These are phyloP conservation scores for Tetraselmis striata DNA, from an alignment of 139 green algal genomes.

Conservation along the genomic window DNA sequence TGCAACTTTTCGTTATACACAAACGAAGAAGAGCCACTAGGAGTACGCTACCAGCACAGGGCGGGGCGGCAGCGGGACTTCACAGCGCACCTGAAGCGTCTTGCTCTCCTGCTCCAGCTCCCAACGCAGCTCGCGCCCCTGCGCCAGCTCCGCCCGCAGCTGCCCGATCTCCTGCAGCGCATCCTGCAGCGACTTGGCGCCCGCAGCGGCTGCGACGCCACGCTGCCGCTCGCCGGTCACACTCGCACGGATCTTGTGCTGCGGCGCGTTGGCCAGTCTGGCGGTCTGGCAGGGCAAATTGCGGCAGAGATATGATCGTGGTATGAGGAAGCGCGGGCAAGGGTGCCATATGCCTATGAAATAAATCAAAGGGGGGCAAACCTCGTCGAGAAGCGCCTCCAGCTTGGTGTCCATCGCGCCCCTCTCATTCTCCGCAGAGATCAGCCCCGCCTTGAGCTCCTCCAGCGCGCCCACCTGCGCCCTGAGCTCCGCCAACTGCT, in stretches of 20 bases:
- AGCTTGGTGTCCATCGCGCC: neutral
- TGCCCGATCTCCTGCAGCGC: neutral
- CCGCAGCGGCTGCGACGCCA: neutral
- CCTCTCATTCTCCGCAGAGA: neutral
- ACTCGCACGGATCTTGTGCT: neutral
- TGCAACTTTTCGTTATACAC: too few relatives aligned
- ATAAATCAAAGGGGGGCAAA: too few relatives aligned
- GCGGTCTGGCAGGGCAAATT: neutral
- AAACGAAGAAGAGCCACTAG: too few relatives aligned
- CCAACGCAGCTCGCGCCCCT: neutral
- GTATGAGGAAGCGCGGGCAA: too few relatives aligned
- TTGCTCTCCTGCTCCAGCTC: neutral
- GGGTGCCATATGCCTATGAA: too few relatives aligned
- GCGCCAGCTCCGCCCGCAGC: neutral
- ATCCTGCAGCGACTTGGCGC: neutral
- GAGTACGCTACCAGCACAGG: too few relatives aligned
- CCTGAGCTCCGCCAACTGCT: neutral
- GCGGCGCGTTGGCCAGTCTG: neutral
- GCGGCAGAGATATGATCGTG: too few relatives aligned
- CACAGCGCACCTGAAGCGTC: neutral
- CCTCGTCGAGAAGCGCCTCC: neutral
- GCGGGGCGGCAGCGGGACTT: too few relatives aligned
- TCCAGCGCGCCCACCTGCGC: neutral
- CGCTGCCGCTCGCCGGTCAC: neutral
- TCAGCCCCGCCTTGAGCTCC: neutral